Base-by-base conservation (phyloP, 331 rosid genomes). In the Acacia concinna region DNA sequence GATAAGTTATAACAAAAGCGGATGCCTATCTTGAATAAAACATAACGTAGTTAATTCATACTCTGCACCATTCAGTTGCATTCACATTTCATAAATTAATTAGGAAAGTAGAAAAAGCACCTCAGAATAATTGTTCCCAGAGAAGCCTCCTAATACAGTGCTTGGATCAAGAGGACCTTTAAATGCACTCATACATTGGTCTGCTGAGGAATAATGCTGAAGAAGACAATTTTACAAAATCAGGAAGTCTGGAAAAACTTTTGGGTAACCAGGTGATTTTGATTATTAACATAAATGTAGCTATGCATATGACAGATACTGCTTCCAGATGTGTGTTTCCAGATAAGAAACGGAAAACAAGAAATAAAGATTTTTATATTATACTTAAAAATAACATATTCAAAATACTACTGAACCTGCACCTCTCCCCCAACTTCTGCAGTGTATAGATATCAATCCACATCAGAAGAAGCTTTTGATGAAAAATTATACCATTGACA, bases 161-260 rank as follows among this genome's bases (percentile, higher is more conserved):
- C 96, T 96, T 54, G 99, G 98, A 86, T 96, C 99, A 73, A 96
- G 89, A 75, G 99, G 99, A 76, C 84, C 97, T 87, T 93, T 87
- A 86, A 93, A 96, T 82, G 97, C 99, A 81, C 93, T 96, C 97
- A 91, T 82, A 80, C 99, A 96, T 56, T 3, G 81, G 49, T 91
- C 99, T 68, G 99, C 99, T 83, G 97, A 91, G 68, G 99, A 91
- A 87, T 88, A 96, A 81, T 96, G 97, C 99, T 93, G 87, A 88
- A 87, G 34, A 85, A 80, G 38, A 81, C 38, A 76, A 68, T 21
- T 64, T 70, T 62, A 59, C 44, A 77, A 62, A 54, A 73, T 81
- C 51, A 81, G 73, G 78, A 77, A 4, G 23, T 17, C 31, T 44
- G 56, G 23, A 4, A n/a, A 37, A n/a, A 1, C 18, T 13, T 69